These are phyloP conservation scores for Pyronema domesticum DNA, from an alignment of 495 filamentous ascomycete genomes.

Conservation along the genomic window DNA sequence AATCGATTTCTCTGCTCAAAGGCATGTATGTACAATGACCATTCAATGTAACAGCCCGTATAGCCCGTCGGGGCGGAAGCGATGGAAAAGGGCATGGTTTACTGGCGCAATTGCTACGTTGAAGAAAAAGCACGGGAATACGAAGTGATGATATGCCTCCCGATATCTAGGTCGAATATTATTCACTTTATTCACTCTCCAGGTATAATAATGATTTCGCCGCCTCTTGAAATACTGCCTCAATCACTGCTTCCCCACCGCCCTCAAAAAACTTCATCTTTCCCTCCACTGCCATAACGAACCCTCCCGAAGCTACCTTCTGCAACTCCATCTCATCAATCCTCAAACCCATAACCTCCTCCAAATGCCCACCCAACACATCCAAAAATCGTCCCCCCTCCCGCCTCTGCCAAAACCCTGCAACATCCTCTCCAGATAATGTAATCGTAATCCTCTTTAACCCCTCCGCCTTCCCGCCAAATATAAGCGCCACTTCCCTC, in stretches of 20 bases:
- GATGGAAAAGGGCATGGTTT: background rate
- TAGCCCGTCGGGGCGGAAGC: background rate
- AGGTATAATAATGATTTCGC: background rate
- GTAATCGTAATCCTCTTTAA: slow-evolving; percentile 34
- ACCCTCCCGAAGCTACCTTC: slow-evolving; percentile 37
- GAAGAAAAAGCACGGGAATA: background rate
- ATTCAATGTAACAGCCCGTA: background rate
- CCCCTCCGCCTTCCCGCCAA: slow-evolving; percentile 13
- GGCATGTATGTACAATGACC: background rate
- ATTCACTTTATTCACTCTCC: background rate
- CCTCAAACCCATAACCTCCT: slow-evolving; percentile 34
- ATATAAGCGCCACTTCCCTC: slow-evolving; percentile 15
- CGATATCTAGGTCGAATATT: background rate
- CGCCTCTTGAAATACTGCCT: background rate
- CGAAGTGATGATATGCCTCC: background rate
- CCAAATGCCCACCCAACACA: slow-evolving; percentile 30
- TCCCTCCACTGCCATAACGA: slow-evolving; percentile 35
- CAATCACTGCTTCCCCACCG: slow-evolving; percentile 1
- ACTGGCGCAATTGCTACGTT: background rate
- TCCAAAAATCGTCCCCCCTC: slow-evolving; percentile 25
- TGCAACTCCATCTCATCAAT: slow-evolving; percentile 35
- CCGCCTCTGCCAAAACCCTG: slow-evolving; percentile 9
- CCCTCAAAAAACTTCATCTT: slow-evolving; percentile 34
- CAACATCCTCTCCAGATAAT: slow-evolving; percentile 27
- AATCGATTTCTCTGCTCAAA: background rate